phyloP scores from a whole-genome alignment of 2,329 filamentous ascomycete species.

The Apiospora rasikravindrae region DNA sequence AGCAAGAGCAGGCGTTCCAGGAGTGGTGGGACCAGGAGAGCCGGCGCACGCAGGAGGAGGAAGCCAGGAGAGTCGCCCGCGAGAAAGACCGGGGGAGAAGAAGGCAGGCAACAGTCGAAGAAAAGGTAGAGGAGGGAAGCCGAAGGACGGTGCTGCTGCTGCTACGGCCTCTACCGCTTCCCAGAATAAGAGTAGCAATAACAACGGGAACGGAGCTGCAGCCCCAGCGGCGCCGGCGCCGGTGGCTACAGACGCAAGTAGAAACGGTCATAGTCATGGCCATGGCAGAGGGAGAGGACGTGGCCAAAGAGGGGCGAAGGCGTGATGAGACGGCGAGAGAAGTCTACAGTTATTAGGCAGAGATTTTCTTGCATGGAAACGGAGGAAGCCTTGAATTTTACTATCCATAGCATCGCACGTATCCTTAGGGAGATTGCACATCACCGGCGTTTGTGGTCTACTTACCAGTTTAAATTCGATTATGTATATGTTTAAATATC shows the following conservation, averaged over 20 bases:
- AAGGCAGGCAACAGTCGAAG: conserved; percentile 24
- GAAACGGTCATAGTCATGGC: conserved; percentile 19
- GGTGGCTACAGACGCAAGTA: conserved; percentile 20
- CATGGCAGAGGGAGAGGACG: conserved; percentile 27
- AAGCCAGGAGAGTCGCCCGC: conserved; percentile 48
- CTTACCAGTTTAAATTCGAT: not conserved
- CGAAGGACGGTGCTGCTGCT: not conserved
- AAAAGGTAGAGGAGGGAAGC: conserved; percentile 20
- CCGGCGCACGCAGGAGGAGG: conserved; percentile 69
- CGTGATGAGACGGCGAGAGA: conserved; percentile 15
- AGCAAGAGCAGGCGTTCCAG: conserved; percentile 95
- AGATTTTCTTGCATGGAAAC: not conserved
- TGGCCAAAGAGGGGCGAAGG: conserved; percentile 27
- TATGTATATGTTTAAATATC: not conserved
- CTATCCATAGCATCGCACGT: conserved; percentile 1
- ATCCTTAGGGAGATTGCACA: not conserved
- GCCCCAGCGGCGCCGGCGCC: not conserved
- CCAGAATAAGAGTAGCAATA: not conserved
- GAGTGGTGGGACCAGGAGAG: conserved; percentile 95
- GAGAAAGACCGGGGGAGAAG: conserved; percentile 50
- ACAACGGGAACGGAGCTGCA: not conserved
- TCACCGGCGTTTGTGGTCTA: not conserved
- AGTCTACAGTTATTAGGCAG: not conserved
- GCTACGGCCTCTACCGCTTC: not conserved
- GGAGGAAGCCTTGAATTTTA: not conserved